Percentiles rank a stretch among this genome's conserved stretches.
Evolutionary conservation across 106 monocot genomes (phyloP).

Genomic region (Dendrobium chrysotoxum): DNA sequence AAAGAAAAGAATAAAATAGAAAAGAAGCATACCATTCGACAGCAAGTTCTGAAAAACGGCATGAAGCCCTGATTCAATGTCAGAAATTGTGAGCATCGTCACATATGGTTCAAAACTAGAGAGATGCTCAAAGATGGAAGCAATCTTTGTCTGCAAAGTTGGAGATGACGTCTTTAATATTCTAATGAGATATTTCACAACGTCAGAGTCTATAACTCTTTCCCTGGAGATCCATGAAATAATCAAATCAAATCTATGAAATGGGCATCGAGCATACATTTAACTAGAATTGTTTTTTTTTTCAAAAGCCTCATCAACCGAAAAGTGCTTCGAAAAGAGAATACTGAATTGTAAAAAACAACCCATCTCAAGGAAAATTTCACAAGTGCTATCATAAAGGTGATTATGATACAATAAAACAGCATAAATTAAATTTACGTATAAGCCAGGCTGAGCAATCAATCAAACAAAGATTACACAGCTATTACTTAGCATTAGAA

Average conservation of each 20-base stretch:
- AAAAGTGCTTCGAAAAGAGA: not conserved
- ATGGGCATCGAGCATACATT: not conserved
- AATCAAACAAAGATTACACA: no score
- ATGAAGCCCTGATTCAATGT: slow-evolving; percentile 42
- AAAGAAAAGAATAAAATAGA: slow-evolving; percentile 1
- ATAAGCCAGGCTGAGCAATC: no score
- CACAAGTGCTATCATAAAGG: no score
- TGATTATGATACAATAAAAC: no score
- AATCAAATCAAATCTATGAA: not conserved
- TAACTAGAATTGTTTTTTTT: no score
- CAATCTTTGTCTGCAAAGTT: slow-evolving; percentile 46
- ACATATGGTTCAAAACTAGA: slow-evolving; percentile 34
- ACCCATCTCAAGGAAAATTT: no score
- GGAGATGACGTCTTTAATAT: slow-evolving; percentile 46
- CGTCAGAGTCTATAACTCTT: slow-evolving; percentile 22
- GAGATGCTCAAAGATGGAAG: slow-evolving; percentile 58
- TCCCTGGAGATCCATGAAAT: slow-evolving; percentile 12
- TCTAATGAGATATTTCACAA: slow-evolving; percentile 33
- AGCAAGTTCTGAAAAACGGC: slow-evolving; percentile 28
- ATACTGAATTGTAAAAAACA: no score
- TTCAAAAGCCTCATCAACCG: no score
- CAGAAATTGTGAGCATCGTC: slow-evolving; percentile 22
- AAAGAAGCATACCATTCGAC: slow-evolving; percentile 23
- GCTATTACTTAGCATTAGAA: no score
- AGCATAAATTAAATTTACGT: no score